phyloP scores from a whole-genome alignment of 202 grass and related monocot species.

The Eragrostis tef region DNA sequence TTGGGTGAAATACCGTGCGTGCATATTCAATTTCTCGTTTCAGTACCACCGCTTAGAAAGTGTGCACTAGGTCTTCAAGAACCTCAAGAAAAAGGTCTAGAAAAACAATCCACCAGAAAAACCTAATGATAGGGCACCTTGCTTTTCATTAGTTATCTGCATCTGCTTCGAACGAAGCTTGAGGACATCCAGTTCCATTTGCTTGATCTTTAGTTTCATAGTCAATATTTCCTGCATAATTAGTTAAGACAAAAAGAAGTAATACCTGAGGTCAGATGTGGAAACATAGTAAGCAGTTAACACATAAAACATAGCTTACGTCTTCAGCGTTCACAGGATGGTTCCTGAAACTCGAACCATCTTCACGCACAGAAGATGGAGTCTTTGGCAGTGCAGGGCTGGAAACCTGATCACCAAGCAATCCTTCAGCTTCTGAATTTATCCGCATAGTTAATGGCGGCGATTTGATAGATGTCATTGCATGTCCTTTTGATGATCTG shows the following conservation, averaged over 20 bases:
- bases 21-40: neutral
- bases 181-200: slow-evolving; percentile 63
- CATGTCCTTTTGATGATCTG: slow-evolving; percentile 42
- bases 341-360: slow-evolving; percentile 50
- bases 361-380: slow-evolving; percentile 45
- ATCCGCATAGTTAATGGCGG: slow-evolving; percentile 18
- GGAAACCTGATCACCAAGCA: slow-evolving; percentile 38
- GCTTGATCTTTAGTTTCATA: slow-evolving; percentile 67
- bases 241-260: slow-evolving; percentile 30
- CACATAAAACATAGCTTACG: slow-evolving; percentile 43
- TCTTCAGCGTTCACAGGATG: slow-evolving; percentile 48
- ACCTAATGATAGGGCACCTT: slow-evolving; percentile 53
- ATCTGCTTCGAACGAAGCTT: slow-evolving; percentile 65
- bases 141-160: slow-evolving; percentile 57
- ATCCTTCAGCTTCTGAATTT: slow-evolving; percentile 39
- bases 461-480: slow-evolving; percentile 40
- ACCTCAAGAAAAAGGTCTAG: slow-evolving; percentile 25
- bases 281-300: neutral
- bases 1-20: neutral
- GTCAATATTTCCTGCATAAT: slow-evolving; percentile 67
- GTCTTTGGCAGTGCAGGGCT: slow-evolving; percentile 49
- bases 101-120: slow-evolving; percentile 31
- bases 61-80: neutral
- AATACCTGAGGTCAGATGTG: neutral
- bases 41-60: slow-evolving; percentile 6